phyloP scores from a whole-genome alignment of 1,284 basidiomycete species.

The Trichosporon inkin region DNA sequence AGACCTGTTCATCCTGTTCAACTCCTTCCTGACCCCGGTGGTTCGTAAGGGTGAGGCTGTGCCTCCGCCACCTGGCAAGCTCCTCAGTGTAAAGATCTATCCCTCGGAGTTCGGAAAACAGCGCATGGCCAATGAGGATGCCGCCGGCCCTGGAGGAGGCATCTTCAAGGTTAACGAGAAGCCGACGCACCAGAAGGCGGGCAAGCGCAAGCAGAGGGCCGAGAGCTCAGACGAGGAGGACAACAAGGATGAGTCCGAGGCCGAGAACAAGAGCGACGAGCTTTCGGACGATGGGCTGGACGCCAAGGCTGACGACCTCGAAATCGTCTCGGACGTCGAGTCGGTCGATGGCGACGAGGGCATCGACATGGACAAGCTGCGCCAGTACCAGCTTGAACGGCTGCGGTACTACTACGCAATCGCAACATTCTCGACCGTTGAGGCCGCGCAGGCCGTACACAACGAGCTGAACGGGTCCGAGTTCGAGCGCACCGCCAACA shows the following conservation, averaged over 20 bases:
- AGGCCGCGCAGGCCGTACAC: constrained; percentile 76
- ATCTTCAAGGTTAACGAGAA: constrained; percentile 57
- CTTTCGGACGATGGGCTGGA: constrained; percentile 22
- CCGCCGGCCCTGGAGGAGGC: constrained; percentile 81
- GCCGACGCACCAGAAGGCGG: constrained; percentile 23
- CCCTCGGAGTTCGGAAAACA: constrained; percentile 91
- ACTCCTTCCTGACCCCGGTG: constrained; percentile 65
- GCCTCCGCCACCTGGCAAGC: constrained; percentile 56
- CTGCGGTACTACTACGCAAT: constrained; percentile 97
- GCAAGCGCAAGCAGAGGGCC: constrained; percentile 10
- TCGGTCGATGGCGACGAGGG: constrained; percentile 58
- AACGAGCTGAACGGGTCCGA: constrained; percentile 90
- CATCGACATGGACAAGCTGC: constrained; percentile 72
- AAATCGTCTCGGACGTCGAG: constrained; percentile 42
- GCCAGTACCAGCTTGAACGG: constrained; percentile 91
- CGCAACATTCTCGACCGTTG: constrained; percentile 76
- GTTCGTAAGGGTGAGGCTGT: constrained; percentile 32
- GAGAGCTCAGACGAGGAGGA: constrained; percentile 4
- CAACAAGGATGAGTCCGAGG: neutral
- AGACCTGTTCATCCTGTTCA: constrained; percentile 90
- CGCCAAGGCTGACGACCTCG: constrained; percentile 31
- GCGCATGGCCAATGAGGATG: constrained; percentile 80
- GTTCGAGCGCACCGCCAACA: constrained; percentile 92
- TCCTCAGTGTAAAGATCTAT: constrained; percentile 77
- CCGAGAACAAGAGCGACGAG: constrained; percentile 6